phyloP scores from a whole-genome alignment of 306 rosid species.

The Bauhinia variegata region DNA sequence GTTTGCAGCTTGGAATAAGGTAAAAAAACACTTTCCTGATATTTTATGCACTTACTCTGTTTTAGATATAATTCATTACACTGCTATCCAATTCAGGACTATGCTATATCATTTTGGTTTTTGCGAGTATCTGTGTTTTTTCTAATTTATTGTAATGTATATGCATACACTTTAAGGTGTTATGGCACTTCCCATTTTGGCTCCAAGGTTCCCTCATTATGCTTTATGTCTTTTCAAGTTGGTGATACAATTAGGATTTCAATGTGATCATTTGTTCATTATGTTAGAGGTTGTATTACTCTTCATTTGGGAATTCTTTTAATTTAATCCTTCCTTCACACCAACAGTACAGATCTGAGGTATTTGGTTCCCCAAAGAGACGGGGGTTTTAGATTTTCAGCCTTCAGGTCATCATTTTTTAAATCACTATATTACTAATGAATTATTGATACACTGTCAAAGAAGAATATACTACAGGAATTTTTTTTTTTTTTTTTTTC shows the following conservation, averaged over 20 bases:
- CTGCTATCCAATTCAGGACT: too few species aligned
- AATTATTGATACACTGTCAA: not conserved
- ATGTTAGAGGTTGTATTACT: conserved; percentile 5
- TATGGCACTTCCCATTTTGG: not conserved
- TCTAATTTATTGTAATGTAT: conserved; percentile 12
- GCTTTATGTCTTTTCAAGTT: not conserved
- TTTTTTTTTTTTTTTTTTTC: not conserved
- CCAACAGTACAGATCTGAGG: conserved; percentile 18
- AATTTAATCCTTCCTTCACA: conserved; percentile 6
- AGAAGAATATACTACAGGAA: not conserved
- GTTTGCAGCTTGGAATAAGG: conserved; percentile 99
- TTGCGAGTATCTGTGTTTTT: conserved; percentile 9
- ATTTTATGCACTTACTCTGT: conserved; percentile 15
- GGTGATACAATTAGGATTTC: conserved; percentile 18
- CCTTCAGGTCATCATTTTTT: conserved; percentile 9
- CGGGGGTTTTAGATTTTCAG: conserved; percentile 19
- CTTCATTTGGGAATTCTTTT: conserved; percentile 4
- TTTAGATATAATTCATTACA: conserved; percentile 26
- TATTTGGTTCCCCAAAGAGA: not conserved
- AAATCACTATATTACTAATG: not conserved
- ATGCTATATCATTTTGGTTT: conserved; percentile 28
- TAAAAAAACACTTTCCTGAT: conserved; percentile 37
- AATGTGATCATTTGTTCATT: conserved; percentile 20
- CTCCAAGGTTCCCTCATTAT: not conserved
- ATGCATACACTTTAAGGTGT: not conserved